Conservation (phyloP, 73 alveolate species). For the Paraurostyla sp. region DNA sequence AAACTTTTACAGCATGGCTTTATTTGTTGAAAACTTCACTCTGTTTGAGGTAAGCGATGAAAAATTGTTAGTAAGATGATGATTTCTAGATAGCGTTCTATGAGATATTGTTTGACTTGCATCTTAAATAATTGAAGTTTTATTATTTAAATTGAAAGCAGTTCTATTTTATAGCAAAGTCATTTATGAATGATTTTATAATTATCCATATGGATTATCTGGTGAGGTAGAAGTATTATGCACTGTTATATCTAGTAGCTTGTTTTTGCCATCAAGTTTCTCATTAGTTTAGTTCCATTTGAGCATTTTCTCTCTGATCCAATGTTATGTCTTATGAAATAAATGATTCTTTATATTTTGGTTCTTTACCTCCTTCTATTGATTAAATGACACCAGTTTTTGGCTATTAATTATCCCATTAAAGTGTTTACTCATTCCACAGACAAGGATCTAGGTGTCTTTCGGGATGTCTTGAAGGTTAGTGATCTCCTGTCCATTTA, state of each 20-base stretch:
- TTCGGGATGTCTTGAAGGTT: slow-evolving; percentile 22
- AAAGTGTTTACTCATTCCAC: slow-evolving; percentile 8
- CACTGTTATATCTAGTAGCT: background rate
- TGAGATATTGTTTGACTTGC: too few relatives aligned
- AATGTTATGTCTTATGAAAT: slow-evolving; percentile 18
- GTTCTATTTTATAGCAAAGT: too few relatives aligned
- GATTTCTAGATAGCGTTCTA: too few relatives aligned
- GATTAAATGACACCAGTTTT: slow-evolving; percentile 24
- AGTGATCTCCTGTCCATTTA: slow-evolving; percentile 32
- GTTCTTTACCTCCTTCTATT: background rate
- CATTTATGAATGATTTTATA: too few relatives aligned
- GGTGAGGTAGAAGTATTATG: background rate
- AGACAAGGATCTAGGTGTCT: background rate
- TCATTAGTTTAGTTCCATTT: slow-evolving; percentile 18
- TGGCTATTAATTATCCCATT: slow-evolving; percentile 18
- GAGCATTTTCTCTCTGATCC: slow-evolving; percentile 41
- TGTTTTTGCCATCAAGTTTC: slow-evolving; percentile 26
- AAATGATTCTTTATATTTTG: slow-evolving; percentile 31
- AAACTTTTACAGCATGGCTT: too few relatives aligned
- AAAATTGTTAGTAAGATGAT: too few relatives aligned
- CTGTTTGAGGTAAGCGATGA: too few relatives aligned
- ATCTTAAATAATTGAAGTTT: too few relatives aligned
- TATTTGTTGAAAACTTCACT: too few relatives aligned
- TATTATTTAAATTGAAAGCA: too few relatives aligned
- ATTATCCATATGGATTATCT: too few relatives aligned